Base-by-base conservation (phyloP, 768 basidiomycete genomes). In the Suillus tomentosus region DNA sequence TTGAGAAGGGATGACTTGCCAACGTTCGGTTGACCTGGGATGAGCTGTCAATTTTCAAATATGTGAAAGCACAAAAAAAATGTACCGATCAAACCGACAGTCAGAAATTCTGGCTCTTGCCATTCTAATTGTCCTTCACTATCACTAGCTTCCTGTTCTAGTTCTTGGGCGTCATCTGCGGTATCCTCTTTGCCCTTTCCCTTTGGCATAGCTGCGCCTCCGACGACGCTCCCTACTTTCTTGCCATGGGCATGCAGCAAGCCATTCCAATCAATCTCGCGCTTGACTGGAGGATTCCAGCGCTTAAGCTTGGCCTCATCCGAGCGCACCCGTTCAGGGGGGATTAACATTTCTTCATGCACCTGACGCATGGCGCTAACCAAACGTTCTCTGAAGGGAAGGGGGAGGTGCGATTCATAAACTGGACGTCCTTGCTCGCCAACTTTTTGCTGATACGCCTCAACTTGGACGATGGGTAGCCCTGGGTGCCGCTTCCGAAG, bases 1-100 rank as follows among this genome's bases (percentile, higher is more conserved):
- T 99, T 99, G 60, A 99, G 77, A 5, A 97, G 78, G 0, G 92
- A 94, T 1, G 93, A 95, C 75, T 99, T 99, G 11, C 96, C 96
- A 47, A 96, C 95, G 73, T 98, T 99, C 15, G 96, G 96, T 72
- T 96, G 94, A 42, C 95, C 94, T 90, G 24, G 9, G 1, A 7
- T 24, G 48, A 60, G 61, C 53, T 48, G 45, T 61, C 22, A 57
- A 43, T 34, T 43, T 61, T 39, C 36, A 42, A 31, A 11, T 15
- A 14, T 36, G 37, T 59, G 40, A 31, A 40, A 27, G 24, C 8
- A 34, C 1, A 34, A 37, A 57, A 14, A 57, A 47, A 14, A 64
- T 76, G 22, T 70, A 85, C 93, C 94, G 63, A 96, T 90, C 55
- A 95, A 75, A 7, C 94, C 94, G 60, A 96, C 81, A 1, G 94